Conservation (phyloP, 2,329 filamentous ascomycete species). For the Endocalyx cinctus region DNA sequence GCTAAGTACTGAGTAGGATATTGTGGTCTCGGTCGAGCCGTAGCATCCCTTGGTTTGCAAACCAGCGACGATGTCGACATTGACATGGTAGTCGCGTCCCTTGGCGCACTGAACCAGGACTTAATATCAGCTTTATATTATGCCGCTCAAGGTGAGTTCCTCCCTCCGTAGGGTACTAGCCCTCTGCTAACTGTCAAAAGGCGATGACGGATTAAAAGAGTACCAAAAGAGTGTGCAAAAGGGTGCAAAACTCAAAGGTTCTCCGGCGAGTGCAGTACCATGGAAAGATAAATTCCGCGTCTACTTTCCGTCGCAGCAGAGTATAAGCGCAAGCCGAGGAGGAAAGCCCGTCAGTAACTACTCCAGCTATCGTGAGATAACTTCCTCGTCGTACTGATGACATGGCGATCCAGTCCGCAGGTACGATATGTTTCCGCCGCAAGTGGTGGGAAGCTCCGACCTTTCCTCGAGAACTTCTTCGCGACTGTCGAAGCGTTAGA, state of each 20-base stretch:
- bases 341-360: slow-evolving; percentile 55
- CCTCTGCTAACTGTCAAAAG: no score
- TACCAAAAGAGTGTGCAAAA: slow-evolving; percentile 35
- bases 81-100: slow-evolving; percentile 75
- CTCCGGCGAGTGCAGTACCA: slow-evolving; percentile 15
- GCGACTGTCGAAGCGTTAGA: slow-evolving; percentile 70
- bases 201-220: slow-evolving; percentile 42
- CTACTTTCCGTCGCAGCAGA: slow-evolving; percentile 75
- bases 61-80: slow-evolving; percentile 55
- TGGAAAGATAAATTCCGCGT: slow-evolving; percentile 57
- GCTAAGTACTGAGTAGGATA: slow-evolving; percentile 51
- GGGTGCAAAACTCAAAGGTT: slow-evolving; percentile 23
- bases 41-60: slow-evolving; percentile 59
- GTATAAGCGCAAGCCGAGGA: slow-evolving; percentile 61
- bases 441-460: slow-evolving; percentile 65
- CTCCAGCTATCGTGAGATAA: no score
- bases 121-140: slow-evolving; percentile 57
- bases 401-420: slow-evolving; percentile 53
- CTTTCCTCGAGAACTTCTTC: slow-evolving; percentile 69
- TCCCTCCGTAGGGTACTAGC: no score
- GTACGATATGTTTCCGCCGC: slow-evolving; percentile 75
- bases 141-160: slow-evolving; percentile 47
- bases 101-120: slow-evolving; percentile 68
- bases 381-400: slow-evolving; percentile 4
- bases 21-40: slow-evolving; percentile 64